Conservation (phyloP, 139 green algal species). For the Closterium sp. region DNA sequence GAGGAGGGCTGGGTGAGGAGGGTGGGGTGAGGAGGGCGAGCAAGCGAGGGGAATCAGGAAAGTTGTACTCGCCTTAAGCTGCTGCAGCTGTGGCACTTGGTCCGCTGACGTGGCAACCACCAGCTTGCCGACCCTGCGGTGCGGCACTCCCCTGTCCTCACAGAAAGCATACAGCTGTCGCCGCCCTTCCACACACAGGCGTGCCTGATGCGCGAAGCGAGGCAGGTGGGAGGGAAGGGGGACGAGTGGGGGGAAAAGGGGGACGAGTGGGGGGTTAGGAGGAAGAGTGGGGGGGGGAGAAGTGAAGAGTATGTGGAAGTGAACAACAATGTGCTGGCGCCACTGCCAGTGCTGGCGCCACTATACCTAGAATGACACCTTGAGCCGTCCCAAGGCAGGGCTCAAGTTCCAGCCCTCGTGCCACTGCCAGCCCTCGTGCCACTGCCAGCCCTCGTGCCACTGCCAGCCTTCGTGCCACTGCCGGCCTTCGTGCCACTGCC, state of each 20-base stretch:
- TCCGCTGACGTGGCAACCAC: conserved; percentile 29
- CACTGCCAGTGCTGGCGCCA: too few species aligned
- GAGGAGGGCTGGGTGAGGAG: neutral
- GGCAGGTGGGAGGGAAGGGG: neutral
- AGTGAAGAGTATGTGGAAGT: too few species aligned
- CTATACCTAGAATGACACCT: too few species aligned
- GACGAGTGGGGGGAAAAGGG: neutral
- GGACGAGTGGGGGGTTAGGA: neutral
- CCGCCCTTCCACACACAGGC: conserved; percentile 30
- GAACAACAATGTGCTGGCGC: too few species aligned
- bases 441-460: neutral
- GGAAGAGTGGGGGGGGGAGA: neutral
- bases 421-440: too few species aligned
- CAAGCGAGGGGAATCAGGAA: neutral
- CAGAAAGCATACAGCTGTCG: conserved; percentile 29
- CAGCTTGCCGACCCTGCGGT: conserved; percentile 44
- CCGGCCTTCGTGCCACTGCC: too few species aligned
- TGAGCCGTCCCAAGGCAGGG: too few species aligned
- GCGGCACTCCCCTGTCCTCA: conserved; percentile 19
- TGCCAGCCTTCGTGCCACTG: too few species aligned
- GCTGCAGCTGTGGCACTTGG: conserved; percentile 12
- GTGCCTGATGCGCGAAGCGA: neutral
- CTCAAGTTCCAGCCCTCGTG: too few species aligned
- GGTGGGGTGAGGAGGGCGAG: neutral
- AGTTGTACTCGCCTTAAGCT: neutral